Conservation (phyloP, 31 red algal genomes). For the Odonthalia washingtoniensis region DNA sequence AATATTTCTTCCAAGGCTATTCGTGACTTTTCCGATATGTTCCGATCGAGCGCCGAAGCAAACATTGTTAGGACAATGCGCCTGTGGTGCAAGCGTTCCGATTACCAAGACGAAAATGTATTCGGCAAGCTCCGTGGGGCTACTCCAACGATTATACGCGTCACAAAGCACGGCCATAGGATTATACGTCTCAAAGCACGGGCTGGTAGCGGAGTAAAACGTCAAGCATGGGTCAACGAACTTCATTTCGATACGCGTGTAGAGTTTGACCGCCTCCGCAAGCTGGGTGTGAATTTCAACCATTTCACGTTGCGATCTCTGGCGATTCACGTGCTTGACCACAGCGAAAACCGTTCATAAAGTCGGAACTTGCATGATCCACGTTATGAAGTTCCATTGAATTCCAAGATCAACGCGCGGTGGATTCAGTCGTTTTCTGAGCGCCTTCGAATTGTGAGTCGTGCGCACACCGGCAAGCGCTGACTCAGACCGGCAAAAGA, state of each 20-base stretch:
- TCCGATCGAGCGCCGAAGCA: not conserved
- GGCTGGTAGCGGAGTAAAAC: not conserved
- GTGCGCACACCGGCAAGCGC: slow-evolving; percentile 27
- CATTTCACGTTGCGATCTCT: not conserved
- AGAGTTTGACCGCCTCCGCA: slow-evolving; percentile 29
- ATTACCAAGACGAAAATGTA: not conserved
- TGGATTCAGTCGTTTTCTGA: slow-evolving; percentile 51
- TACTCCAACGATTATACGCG: not conserved
- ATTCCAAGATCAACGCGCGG: not conserved
- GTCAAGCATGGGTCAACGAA: not conserved
- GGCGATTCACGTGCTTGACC: not conserved
- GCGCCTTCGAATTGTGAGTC: slow-evolving; percentile 15
- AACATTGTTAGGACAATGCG: not conserved
- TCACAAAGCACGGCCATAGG: not conserved
- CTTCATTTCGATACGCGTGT: not conserved
- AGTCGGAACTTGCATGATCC: not conserved
- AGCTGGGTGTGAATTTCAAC: slow-evolving; percentile 29
- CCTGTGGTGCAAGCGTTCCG: not conserved
- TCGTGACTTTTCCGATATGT: not conserved
- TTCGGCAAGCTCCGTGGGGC: not conserved
- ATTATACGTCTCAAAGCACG: not conserved
- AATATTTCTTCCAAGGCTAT: not conserved
- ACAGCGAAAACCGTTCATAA: not conserved
- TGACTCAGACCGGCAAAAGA: not conserved
- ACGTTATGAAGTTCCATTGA: not conserved